Conservation (phyloP, 2,329 filamentous ascomycete species). For the Coniochaeta ligniaria region DNA sequence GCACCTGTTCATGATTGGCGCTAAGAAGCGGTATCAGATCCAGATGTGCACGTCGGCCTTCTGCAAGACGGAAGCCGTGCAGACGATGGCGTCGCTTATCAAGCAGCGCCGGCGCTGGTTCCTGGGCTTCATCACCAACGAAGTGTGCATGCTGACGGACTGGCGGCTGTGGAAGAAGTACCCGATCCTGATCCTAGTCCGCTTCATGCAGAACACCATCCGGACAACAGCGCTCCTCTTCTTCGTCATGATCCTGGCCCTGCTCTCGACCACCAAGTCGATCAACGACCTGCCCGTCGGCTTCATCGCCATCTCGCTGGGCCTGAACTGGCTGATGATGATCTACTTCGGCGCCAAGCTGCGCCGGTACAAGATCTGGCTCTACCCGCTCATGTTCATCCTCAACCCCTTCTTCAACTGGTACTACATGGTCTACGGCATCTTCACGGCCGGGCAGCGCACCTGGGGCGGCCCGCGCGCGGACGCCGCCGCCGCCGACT, state of each 20-base stretch:
- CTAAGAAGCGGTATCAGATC: conserved; percentile 88
- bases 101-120: conserved; percentile 98
- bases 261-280: conserved; percentile 76
- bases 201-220: conserved; percentile 95
- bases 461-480: conserved; percentile 94
- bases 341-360: conserved; percentile 88
- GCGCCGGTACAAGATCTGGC: conserved; percentile 83
- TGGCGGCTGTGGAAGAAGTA: conserved; percentile 87
- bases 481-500: conserved; percentile 76
- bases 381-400: conserved; percentile 93
- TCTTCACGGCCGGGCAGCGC: conserved; percentile 87
- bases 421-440: conserved; percentile 96
- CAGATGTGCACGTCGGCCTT: conserved; percentile 97
- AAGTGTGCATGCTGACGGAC: conserved; percentile 97
- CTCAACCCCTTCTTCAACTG: conserved; percentile 97
- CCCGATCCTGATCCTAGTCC: conserved; percentile 75
- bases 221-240: conserved; percentile 89
- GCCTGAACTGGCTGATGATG: conserved; percentile 93
- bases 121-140: conserved; percentile 93
- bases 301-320: conserved; percentile 87
- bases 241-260: conserved; percentile 84
- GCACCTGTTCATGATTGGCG: conserved; percentile 97
- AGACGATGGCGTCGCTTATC: conserved; percentile 75
- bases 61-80: conserved; percentile 96
- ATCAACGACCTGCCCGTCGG: conserved; percentile 77